Conservation (phyloP, 306 rosid species). For the Prunus campanulata region DNA sequence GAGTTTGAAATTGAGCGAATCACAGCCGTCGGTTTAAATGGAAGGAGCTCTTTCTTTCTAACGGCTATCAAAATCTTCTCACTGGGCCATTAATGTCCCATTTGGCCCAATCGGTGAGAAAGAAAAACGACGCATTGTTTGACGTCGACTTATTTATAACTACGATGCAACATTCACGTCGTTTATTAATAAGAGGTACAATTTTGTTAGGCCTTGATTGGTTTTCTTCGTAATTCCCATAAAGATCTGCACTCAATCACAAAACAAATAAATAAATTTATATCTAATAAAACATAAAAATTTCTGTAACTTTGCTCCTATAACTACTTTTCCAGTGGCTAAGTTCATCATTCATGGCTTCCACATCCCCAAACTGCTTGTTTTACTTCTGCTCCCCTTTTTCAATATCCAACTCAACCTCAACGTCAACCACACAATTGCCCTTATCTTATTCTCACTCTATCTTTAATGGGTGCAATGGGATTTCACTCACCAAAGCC, state of each 20-base stretch:
- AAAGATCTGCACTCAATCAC: neutral
- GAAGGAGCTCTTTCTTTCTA: conserved; percentile 18
- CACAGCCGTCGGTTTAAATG: conserved; percentile 21
- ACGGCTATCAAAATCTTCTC: conserved; percentile 46
- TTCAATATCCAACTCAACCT: conserved; percentile 38
- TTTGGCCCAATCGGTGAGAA: neutral
- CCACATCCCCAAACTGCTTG: conserved; percentile 45
- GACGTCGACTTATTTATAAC: neutral
- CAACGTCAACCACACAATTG: conserved; percentile 48
- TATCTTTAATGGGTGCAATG: conserved; percentile 30
- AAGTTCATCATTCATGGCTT: conserved; percentile 45
- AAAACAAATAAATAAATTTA: neutral
- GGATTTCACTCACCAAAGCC: conserved; percentile 27
- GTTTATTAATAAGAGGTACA: neutral
- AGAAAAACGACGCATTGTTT: neutral
- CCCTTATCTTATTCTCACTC: conserved; percentile 43
- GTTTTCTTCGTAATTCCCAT: neutral
- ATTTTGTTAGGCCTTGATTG: neutral
- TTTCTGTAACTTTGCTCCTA: neutral
- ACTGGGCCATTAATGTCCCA: neutral
- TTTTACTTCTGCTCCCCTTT: conserved; percentile 28
- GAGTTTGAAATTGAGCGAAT: conserved; percentile 47
- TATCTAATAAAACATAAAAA: neutral
- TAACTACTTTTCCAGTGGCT: neutral
- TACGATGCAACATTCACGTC: neutral